These are phyloP conservation scores for Paraphoma chrysanthemicola DNA, from an alignment of 2,329 filamentous ascomycete species.

Conservation along the genomic window DNA sequence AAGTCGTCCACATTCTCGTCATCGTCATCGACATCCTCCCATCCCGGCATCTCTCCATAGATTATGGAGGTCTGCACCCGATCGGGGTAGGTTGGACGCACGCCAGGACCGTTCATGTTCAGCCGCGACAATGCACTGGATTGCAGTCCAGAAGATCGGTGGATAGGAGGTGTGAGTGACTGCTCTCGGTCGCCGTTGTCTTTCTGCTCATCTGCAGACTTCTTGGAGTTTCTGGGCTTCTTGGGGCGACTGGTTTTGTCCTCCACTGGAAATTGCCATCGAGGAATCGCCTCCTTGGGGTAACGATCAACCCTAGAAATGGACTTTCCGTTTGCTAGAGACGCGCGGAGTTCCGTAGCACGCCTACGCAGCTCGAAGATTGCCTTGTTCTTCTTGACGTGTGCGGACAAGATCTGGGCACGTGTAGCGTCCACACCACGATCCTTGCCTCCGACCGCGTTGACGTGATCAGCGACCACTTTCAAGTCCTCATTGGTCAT, in stretches of 20 bases:
- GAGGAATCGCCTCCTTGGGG: constrained; percentile 2
- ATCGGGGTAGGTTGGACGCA: not conserved
- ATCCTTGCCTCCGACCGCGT: not conserved
- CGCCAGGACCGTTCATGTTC: not conserved
- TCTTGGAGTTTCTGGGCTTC: not conserved
- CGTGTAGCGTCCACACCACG: constrained; percentile 11
- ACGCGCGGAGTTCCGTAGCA: not conserved
- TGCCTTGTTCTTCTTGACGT: constrained; percentile 12
- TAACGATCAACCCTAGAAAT: constrained; percentile 5
- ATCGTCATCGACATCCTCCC: constrained; percentile 1
- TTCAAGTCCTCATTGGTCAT: not conserved
- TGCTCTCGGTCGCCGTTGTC: not conserved
- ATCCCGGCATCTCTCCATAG: not conserved
- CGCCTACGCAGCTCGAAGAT: constrained; percentile 5
- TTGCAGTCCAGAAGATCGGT: not conserved
- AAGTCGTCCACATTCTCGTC: not conserved
- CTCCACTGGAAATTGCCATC: not conserved
- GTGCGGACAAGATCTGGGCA: constrained; percentile 14
- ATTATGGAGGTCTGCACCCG: not conserved
- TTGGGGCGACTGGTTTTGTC: not conserved
- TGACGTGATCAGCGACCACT: not conserved
- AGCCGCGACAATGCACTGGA: not conserved
- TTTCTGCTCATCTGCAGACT: not conserved
- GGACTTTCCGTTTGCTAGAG: not conserved
- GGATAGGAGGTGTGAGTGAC: not conserved